Evolutionary conservation across 495 filamentous ascomycete species (phyloP), one percentile per base, ranked within the genome.

Genomic region (Penicillium coffeae): DNA sequence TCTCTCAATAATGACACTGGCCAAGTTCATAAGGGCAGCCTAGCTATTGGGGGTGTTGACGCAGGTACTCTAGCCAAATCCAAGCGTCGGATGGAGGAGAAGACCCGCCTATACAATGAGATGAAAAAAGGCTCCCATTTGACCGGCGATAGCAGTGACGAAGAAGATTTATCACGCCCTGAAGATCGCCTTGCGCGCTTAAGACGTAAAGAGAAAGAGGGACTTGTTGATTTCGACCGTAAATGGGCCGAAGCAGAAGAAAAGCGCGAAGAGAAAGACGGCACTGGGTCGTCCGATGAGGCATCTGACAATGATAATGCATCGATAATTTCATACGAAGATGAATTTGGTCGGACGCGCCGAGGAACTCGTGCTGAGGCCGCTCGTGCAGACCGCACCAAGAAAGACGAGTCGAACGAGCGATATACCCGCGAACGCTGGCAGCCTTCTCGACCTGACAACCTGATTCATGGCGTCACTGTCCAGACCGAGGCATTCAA

Each of bases 141-240:
- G 5, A 60, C 64, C 0, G 65, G 34, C 0, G 58, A 55, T 7
- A 63, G 60, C 40, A 60, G 63, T 34, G 72, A 75, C 8, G 74
- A 78, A 12, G 82, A 81, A 36, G 71, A 72, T 7, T 30, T 32
- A 14, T n/a, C 33, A 0, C 9, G 76, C 60, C 71, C 22, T 20
- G 66, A 69, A 8, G 52, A 55, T 33, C 68, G 71, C 46, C 25
- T 69, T 3, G 42, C 57, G 2, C 52, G 68, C 15, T 38, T 75
- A 16, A 52, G 70, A 7, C 58, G 70, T 44, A 68, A 63, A 48
- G 72, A 75, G 45, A 66, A 68, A 42, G 79, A 77, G 57, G 79
- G 67, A 8, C 69, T 92, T 16, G 84, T 98, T 0, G 93, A 98
- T 71, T 98, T 97, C 60, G 91, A 96, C 67, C 74, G 82, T 36